Conservation (phyloP, 2,329 filamentous ascomycete species). For the Pyricularia sp. region DNA sequence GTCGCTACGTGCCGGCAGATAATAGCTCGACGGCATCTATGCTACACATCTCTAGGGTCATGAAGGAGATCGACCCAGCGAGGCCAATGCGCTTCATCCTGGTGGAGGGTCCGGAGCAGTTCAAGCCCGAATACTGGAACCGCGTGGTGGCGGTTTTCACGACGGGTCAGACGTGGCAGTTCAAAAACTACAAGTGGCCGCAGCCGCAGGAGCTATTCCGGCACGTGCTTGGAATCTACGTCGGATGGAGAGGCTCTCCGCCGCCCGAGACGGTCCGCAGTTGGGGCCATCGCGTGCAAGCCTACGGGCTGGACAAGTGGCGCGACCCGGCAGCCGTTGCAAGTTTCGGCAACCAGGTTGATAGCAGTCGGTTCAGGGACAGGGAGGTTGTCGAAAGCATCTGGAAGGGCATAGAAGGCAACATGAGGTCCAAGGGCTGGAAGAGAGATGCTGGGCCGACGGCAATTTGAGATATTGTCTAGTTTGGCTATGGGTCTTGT, state of each 20-base stretch:
- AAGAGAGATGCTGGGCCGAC: constrained; percentile 54
- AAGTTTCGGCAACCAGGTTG: constrained; percentile 16
- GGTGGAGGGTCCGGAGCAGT: constrained; percentile 83
- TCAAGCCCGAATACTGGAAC: constrained; percentile 97
- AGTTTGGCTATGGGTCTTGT: background rate
- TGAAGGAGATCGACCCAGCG: constrained; percentile 56
- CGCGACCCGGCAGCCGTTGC: constrained; percentile 29
- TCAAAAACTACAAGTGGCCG: constrained; percentile 96
- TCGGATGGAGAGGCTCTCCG: constrained; percentile 81
- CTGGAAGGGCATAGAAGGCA: constrained; percentile 77
- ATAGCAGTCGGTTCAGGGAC: constrained; percentile 62
- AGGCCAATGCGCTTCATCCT: constrained; percentile 85
- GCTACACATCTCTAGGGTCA: constrained; percentile 67
- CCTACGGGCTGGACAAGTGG: constrained; percentile 75
- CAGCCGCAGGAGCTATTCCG: constrained; percentile 79
- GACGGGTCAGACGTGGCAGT: constrained; percentile 95
- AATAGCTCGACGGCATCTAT: constrained; percentile 59
- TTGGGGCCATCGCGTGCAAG: constrained; percentile 77
- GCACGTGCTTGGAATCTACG: constrained; percentile 74
- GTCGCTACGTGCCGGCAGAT: constrained; percentile 69
- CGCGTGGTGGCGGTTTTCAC: constrained; percentile 94
- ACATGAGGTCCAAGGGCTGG: constrained; percentile 82
- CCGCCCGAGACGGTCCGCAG: constrained; percentile 63
- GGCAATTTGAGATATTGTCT: constrained; percentile 24
- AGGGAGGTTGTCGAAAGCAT: constrained; percentile 85